Conservation (phyloP, 176 grass and related monocot species). For the Saccharum spontaneum region DNA sequence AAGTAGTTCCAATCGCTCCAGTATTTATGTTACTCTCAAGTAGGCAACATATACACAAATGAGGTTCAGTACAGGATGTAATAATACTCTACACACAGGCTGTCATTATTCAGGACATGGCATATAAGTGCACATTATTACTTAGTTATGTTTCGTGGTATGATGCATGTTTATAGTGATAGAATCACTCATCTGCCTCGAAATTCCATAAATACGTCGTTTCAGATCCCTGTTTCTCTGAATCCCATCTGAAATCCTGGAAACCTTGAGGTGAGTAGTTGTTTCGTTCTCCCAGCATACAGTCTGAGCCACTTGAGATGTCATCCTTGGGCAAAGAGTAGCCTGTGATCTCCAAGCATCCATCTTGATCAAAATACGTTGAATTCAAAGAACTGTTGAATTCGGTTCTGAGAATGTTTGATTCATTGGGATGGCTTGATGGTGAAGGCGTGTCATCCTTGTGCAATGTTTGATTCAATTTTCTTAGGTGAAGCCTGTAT, state of each 20-base stretch:
- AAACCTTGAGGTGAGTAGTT: neutral
- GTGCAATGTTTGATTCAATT: neutral
- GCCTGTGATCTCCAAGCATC: constrained; percentile 33
- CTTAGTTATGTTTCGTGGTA: neutral
- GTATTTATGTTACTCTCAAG: neutral
- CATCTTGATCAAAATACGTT: constrained; percentile 28
- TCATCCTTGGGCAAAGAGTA: constrained; percentile 35
- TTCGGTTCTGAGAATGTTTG: neutral
- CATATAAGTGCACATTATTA: neutral
- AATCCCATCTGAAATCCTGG: constrained; percentile 34
- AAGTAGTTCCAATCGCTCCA: neutral
- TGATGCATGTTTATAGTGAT: neutral
- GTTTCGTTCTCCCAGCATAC: constrained; percentile 28
- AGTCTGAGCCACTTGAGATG: constrained; percentile 39
- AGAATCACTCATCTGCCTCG: neutral
- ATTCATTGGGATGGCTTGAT: constrained; percentile 1
- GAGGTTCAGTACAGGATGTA: neutral
- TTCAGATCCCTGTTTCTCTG: constrained; percentile 28
- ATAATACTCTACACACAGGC: neutral
- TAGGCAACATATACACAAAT: neutral
- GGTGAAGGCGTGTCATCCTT: neutral
- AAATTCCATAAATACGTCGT: constrained; percentile 37
- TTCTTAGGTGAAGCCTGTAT: constrained; percentile 33
- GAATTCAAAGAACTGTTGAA: neutral
- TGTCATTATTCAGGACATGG: neutral